Evolutionary conservation across 768 basidiomycete genomes (phyloP).

Genomic region (Terana coerulea): DNA sequence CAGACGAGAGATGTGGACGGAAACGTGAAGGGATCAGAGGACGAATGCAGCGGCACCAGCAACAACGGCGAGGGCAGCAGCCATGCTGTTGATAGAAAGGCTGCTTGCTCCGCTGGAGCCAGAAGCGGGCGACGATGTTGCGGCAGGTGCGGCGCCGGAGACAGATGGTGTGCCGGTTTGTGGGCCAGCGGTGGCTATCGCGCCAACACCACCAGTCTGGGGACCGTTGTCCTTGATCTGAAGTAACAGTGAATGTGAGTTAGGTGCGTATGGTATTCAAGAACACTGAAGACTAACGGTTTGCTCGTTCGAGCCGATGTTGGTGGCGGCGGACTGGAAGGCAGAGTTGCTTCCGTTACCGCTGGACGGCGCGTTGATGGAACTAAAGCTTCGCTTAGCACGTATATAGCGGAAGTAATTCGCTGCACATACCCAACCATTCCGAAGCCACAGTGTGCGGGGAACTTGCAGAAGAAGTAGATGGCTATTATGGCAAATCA

Average conservation of each 20-base stretch:
- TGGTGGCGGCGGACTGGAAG: constrained; percentile 35
- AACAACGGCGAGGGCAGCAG: constrained; percentile 3
- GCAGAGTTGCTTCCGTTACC: constrained; percentile 37
- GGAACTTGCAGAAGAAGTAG: constrained; percentile 51
- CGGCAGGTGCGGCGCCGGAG: constrained; percentile 20
- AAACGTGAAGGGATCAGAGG: too few relatives aligned
- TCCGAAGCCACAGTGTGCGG: constrained; percentile 42
- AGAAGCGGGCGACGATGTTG: constrained; percentile 1
- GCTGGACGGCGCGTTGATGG: constrained; percentile 42
- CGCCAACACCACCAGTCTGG: constrained; percentile 23
- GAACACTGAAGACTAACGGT: constrained; percentile 25
- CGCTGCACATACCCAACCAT: constrained; percentile 36
- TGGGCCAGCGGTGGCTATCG: constrained; percentile 13
- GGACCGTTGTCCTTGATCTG: constrained; percentile 22
- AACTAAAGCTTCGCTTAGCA: constrained; percentile 1
- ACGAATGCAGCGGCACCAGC: constrained; percentile 5
- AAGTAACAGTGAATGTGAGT: not conserved
- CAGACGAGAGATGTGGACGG: too few relatives aligned
- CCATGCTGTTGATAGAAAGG: too few relatives aligned
- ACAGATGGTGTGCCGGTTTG: constrained; percentile 12
- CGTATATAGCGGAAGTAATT: not conserved
- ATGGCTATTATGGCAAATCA: constrained; percentile 42
- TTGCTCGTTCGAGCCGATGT: constrained; percentile 29
- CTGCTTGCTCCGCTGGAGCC: not conserved
- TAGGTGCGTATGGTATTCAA: not conserved